Evolutionary conservation across 768 basidiomycete species (phyloP).

Genomic region (Boletellus sp.): DNA sequence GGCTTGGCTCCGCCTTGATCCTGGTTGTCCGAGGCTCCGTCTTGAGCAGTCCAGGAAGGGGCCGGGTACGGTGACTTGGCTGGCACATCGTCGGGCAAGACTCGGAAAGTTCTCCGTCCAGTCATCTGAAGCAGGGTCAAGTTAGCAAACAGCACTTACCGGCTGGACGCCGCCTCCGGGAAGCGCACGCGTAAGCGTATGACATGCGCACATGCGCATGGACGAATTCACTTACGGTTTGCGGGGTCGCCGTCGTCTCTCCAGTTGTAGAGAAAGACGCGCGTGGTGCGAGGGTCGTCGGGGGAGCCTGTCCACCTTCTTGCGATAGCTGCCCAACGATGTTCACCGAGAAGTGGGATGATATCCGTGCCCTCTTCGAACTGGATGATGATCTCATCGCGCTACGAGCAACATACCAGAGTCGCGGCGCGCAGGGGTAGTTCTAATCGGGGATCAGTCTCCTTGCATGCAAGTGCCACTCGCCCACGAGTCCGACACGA

Average conservation of each 20-base stretch:
- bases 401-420: slow-evolving; percentile 12
- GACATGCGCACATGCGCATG: neutral
- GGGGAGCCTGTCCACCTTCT: slow-evolving; percentile 7
- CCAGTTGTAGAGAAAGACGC: slow-evolving; percentile 31
- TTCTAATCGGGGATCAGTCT: slow-evolving; percentile 1
- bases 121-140: slow-evolving; percentile 14
- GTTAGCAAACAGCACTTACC: neutral
- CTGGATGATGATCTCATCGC: slow-evolving; percentile 29
- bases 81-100: slow-evolving; percentile 11
- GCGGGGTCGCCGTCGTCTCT: slow-evolving; percentile 28
- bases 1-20: neutral
- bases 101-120: slow-evolving; percentile 26
- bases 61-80: slow-evolving; percentile 25
- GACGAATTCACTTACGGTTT: slow-evolving; percentile 21
- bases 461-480: neutral
- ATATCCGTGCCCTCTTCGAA: slow-evolving; percentile 22
- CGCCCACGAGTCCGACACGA: neutral
- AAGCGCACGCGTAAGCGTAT: neutral
- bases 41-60: slow-evolving; percentile 22
- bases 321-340: slow-evolving; percentile 19
- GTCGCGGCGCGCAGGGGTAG: neutral
- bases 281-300: slow-evolving; percentile 16
- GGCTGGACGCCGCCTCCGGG: neutral
- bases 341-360: slow-evolving; percentile 27
- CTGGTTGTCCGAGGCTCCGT: slow-evolving; percentile 2